Evolutionary conservation across 192 early-diverging fungal genomes (phyloP).

Genomic region (Coemansia sp.): DNA sequence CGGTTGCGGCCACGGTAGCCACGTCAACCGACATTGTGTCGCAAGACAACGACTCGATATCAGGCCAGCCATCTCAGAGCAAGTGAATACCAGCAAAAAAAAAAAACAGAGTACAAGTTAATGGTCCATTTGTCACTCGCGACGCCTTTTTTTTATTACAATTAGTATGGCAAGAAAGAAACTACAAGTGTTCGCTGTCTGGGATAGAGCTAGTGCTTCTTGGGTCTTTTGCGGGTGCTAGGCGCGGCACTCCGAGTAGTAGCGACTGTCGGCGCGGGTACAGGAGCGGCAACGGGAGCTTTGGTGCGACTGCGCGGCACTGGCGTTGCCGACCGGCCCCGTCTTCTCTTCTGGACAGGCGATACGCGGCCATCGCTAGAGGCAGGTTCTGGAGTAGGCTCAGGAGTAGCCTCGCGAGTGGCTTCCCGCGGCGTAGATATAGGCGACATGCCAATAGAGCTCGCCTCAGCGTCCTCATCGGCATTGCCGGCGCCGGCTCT

Average conservation of each 20-base stretch:
- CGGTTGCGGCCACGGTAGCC: constrained; percentile 36
- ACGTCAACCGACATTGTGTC: constrained; percentile 34
- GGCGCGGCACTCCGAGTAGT: constrained; percentile 22
- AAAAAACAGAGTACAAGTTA: neutral
- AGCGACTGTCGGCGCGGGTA: constrained; percentile 22
- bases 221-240: constrained; percentile 29
- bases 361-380: constrained; percentile 26
- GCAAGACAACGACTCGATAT: constrained; percentile 28
- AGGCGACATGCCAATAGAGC: constrained; percentile 3
- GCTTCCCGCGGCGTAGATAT: constrained; percentile 4
- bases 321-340: constrained; percentile 40
- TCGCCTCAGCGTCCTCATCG: constrained; percentile 23
- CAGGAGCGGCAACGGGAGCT: constrained; percentile 24
- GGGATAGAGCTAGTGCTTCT: constrained; percentile 13
- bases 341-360: constrained; percentile 21
- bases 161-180: too few species aligned
- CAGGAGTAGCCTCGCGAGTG: constrained; percentile 11
- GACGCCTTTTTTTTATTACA: too few species aligned
- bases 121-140: neutral
- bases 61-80: constrained; percentile 3
- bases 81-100: neutral
- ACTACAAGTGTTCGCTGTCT: too few species aligned
- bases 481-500: constrained; percentile 26
- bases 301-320: constrained; percentile 41
- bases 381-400: constrained; percentile 15